Conservation (phyloP, 257 asterid species). For the Solanum sitiens region DNA sequence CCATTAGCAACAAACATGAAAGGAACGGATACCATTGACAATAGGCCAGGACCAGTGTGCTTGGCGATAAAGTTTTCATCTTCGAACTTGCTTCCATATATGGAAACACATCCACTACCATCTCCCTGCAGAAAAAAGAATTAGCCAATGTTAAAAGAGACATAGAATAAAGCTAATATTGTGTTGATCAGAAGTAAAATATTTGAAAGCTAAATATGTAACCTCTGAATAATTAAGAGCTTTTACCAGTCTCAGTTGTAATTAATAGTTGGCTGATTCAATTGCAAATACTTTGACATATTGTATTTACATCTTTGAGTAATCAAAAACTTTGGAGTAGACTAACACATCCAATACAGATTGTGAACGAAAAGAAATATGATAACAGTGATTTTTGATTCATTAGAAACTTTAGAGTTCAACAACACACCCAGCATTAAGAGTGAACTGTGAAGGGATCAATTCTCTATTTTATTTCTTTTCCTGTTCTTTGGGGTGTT, state of each 20-base stretch:
- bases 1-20: not conserved
- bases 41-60: slow-evolving; percentile 96
- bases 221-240: not conserved
- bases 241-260: not conserved
- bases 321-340: not conserved
- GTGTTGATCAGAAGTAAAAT: not conserved
- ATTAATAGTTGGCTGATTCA: not conserved
- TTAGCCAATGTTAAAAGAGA: not conserved
- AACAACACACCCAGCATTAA: not conserved
- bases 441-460: not conserved
- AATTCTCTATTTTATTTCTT: not conserved
- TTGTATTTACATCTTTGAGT: not conserved
- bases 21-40: slow-evolving; percentile 64
- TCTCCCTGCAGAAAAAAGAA: slow-evolving; percentile 57
- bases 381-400: not conserved
- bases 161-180: not conserved
- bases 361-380: not conserved
- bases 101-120: slow-evolving; percentile 89
- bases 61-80: slow-evolving; percentile 92
- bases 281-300: not conserved
- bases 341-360: not conserved
- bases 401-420: not conserved
- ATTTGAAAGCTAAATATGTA: not conserved
- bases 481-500: not conserved
- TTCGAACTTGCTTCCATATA: slow-evolving; percentile 88